Evolutionary conservation across 202 grass and related monocot genomes (phyloP).

Genomic region (Zoysia matrella): DNA sequence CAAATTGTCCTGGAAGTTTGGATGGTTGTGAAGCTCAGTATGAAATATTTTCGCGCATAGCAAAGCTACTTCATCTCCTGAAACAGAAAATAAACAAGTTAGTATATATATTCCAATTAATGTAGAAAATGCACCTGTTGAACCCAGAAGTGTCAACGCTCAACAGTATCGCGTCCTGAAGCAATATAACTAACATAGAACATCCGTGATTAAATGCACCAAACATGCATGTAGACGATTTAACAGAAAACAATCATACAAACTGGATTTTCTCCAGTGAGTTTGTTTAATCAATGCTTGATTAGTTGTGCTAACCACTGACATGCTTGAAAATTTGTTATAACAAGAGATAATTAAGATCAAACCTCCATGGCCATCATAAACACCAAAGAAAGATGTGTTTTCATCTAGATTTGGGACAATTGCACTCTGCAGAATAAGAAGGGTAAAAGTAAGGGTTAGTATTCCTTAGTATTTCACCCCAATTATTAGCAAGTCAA

Average conservation of each 20-base stretch:
- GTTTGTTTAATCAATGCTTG: background rate
- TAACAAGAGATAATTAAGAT: constrained; percentile 12
- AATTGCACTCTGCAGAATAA: constrained; percentile 34
- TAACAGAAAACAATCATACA: background rate
- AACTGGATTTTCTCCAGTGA: too few relatives aligned
- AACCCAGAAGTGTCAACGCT: background rate
- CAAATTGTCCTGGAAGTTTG: constrained; percentile 9
- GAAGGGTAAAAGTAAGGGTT: background rate
- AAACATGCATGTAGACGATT: background rate
- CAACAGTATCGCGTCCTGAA: too few relatives aligned
- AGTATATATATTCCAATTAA: constrained; percentile 22
- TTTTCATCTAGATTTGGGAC: constrained; percentile 22
- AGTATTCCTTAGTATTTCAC: constrained; percentile 13
- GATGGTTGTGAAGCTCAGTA: constrained; percentile 11
- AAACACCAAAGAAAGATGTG: constrained; percentile 58
- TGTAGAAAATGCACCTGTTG: background rate
- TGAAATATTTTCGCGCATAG: constrained; percentile 32
- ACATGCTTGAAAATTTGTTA: constrained; percentile 9
- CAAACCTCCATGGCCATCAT: constrained; percentile 58
- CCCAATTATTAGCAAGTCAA: constrained; percentile 7
- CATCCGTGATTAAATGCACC: background rate
- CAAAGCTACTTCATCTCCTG: constrained; percentile 43
- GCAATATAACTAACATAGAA: background rate
- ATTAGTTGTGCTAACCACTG: constrained; percentile 10
- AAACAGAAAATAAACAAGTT: constrained; percentile 28